phyloP scores from a whole-genome alignment of 805 yeast genomes.

The Saccharomyces jurei region DNA sequence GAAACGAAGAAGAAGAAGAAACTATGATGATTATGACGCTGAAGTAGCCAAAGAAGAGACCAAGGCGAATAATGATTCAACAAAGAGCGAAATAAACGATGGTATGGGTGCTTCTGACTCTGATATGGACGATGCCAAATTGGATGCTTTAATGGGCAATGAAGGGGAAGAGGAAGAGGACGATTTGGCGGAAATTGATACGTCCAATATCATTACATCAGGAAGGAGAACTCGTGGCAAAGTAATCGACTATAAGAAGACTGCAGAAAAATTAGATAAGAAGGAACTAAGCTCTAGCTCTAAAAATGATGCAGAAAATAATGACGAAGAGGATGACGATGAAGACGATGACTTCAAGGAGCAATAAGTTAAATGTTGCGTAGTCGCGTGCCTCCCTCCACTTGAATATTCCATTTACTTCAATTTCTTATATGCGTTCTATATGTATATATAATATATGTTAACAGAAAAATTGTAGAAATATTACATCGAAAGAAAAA shows the following conservation, averaged over 20 bases:
- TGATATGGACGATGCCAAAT: constrained; percentile 46
- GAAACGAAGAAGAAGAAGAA: constrained; percentile 36
- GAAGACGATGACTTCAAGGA: constrained; percentile 21
- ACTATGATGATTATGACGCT: constrained; percentile 53
- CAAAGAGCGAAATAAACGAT: constrained; percentile 26
- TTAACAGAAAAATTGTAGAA: not conserved
- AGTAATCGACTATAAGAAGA: constrained; percentile 75
- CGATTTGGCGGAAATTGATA: constrained; percentile 71
- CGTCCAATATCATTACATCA: constrained; percentile 71
- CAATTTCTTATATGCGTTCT: not conserved
- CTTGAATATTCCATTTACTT: not conserved
- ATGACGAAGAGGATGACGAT: constrained; percentile 33
- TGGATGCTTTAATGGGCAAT: constrained; percentile 37
- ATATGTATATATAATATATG: not conserved
- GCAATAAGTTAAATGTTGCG: not conserved
- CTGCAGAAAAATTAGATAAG: constrained; percentile 59
- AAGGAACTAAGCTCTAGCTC: constrained; percentile 28
- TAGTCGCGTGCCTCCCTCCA: not conserved
- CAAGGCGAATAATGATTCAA: constrained; percentile 28
- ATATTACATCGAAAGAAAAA: not conserved
- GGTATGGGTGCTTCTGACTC: constrained; percentile 37
- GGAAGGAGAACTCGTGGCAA: constrained; percentile 90
- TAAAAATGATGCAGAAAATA: constrained; percentile 38
- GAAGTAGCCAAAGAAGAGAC: constrained; percentile 51
- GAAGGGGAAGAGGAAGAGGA: constrained; percentile 72